Evolutionary conservation across 1,284 basidiomycete genomes (phyloP).

Genomic region (Agaricales sp.): DNA sequence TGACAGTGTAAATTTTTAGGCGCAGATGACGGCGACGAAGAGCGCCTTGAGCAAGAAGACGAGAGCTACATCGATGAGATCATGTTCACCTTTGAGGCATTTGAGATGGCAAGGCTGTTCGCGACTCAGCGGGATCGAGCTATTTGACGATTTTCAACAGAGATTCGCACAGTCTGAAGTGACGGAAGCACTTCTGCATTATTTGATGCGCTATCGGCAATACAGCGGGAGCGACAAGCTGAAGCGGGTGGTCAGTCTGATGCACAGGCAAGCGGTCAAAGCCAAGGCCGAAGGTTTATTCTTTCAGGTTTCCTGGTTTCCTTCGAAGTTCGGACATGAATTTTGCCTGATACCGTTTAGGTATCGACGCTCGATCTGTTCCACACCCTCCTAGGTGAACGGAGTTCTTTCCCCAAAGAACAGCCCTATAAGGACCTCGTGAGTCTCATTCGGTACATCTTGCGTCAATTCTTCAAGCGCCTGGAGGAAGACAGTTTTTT

Average conservation of each 20-base stretch:
- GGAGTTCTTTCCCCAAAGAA: constrained; percentile 65
- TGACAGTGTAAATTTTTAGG: constrained; percentile 15
- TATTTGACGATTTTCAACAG: constrained; percentile 23
- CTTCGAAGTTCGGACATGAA: constrained; percentile 4
- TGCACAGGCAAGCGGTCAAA: constrained; percentile 84
- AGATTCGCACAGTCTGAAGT: constrained; percentile 82
- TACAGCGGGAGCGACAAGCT: constrained; percentile 74
- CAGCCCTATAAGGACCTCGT: constrained; percentile 77
- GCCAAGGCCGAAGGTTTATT: constrained; percentile 87
- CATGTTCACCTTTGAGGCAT: constrained; percentile 81
- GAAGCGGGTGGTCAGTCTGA: constrained; percentile 75
- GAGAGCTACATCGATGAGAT: constrained; percentile 45
- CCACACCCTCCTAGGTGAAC: constrained; percentile 70
- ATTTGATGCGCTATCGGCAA: constrained; percentile 74
- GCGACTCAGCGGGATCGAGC: constrained; percentile 15
- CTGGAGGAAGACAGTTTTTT: constrained; percentile 75
- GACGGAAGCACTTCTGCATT: constrained; percentile 71
- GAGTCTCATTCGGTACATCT: constrained; percentile 72
- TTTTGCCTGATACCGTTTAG: constrained; percentile 32
- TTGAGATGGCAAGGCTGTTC: constrained; percentile 55
- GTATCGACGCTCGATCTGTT: constrained; percentile 81
- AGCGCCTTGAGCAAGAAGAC: constrained; percentile 52
- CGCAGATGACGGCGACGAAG: constrained; percentile 52
- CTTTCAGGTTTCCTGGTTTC: constrained; percentile 58
- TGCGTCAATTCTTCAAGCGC: constrained; percentile 88